phyloP scores from a whole-genome alignment of 2,329 filamentous ascomycete genomes.

The Ophidiomyces ophidiicola region DNA sequence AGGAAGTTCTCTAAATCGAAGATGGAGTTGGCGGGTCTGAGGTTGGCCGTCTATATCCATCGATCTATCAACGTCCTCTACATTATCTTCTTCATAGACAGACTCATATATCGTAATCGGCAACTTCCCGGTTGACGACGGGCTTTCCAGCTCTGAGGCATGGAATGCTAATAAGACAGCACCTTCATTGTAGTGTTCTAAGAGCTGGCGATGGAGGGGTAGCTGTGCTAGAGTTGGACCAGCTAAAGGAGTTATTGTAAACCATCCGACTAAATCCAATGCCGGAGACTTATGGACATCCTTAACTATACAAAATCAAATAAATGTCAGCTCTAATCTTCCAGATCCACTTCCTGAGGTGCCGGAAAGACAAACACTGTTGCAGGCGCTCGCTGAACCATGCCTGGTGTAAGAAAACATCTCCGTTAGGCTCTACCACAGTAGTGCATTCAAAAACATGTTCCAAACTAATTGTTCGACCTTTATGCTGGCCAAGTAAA shows the following conservation, averaged over 20 bases:
- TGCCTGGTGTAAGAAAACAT: conserved; percentile 50
- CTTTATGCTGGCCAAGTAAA: conserved; percentile 83
- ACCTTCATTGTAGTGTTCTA: conserved; percentile 66
- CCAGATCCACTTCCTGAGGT: neutral
- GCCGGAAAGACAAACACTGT: conserved; percentile 54
- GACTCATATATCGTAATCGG: conserved; percentile 88
- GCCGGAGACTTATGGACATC: conserved; percentile 73
- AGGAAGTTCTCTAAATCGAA: conserved; percentile 70
- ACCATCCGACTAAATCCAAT: conserved; percentile 86
- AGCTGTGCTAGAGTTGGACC: conserved; percentile 59
- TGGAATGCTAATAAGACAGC: conserved; percentile 84
- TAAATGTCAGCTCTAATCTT: neutral
- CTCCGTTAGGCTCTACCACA: conserved; percentile 39
- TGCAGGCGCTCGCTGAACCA: conserved; percentile 72
- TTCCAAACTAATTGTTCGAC: conserved; percentile 80
- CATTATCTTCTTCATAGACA: conserved; percentile 58
- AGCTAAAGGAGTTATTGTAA: conserved; percentile 59
- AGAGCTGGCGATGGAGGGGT: conserved; percentile 65
- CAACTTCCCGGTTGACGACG: conserved; percentile 56
- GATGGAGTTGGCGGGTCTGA: conserved; percentile 43
- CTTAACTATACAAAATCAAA: conserved; percentile 48
- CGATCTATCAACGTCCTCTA: conserved; percentile 46
- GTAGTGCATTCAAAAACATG: conserved; percentile 78
- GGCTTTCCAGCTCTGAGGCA: conserved; percentile 44
- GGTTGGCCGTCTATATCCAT: conserved; percentile 56